phyloP scores from a whole-genome alignment of 768 basidiomycete genomes.

The Russula emetica region DNA sequence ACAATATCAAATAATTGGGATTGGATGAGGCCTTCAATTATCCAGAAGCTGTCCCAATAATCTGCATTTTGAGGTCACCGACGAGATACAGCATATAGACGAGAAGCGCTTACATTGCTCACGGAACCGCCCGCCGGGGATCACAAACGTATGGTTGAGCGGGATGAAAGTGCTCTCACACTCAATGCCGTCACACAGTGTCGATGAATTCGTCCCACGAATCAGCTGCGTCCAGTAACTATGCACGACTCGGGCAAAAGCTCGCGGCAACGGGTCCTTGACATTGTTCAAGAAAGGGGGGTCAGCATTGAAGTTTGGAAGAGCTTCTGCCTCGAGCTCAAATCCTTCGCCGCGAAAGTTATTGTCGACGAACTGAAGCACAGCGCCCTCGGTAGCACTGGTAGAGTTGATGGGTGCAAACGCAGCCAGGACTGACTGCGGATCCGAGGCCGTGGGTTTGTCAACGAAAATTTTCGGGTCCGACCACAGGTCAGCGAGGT shows the following conservation, averaged over 20 bases:
- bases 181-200: constrained; percentile 51
- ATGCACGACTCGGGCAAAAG: constrained; percentile 76
- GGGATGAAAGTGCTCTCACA: constrained; percentile 89
- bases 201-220: constrained; percentile 64
- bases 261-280: constrained; percentile 60
- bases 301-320: constrained; percentile 56
- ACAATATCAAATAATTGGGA: constrained; percentile 70
- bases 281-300: constrained; percentile 73
- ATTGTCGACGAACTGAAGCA: constrained; percentile 64
- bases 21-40: constrained; percentile 78
- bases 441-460: constrained; percentile 69
- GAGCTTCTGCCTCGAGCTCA: constrained; percentile 61
- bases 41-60: constrained; percentile 79
- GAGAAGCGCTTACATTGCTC: constrained; percentile 64
- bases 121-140: constrained; percentile 83
- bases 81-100: background rate
- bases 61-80: constrained; percentile 32
- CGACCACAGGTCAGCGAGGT: constrained; percentile 65
- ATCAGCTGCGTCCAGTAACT: constrained; percentile 81
- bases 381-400: constrained; percentile 53
- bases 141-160: constrained; percentile 85
- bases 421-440: constrained; percentile 64
- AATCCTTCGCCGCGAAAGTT: constrained; percentile 84
- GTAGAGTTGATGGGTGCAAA: constrained; percentile 47
- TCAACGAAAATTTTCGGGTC: constrained; percentile 91